Base-by-base conservation (phyloP, 192 early-diverging fungal genomes). In the Martensiomyces pterosporus region DNA sequence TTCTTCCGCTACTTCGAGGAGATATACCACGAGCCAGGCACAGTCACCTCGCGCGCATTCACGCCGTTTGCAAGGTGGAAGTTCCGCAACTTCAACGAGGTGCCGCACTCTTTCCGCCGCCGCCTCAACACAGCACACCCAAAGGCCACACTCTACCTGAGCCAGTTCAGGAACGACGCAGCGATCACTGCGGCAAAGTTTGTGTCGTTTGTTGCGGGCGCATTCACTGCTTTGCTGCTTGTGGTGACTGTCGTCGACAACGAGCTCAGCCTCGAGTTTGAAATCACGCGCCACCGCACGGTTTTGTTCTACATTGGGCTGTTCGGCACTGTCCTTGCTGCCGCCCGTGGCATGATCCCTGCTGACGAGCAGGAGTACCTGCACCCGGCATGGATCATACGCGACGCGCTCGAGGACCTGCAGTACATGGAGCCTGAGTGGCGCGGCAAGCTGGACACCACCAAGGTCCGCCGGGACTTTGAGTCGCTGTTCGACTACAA, bases 41-140 rank as follows among this genome's bases (percentile, higher is more conserved):
- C 82, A 17, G 67, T 97, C 27, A 82, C 79, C 9, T 85, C 86
- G 15, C 83, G 97, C 25, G 75, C 79, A 8, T 99, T 92, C 48
- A 83, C 92, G 1, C 85, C 85, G 7, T 80, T 88, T 43, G 95
- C 95, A 3, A 75, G 79, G 22, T 98, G 90, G 92, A 90, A 89
- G 63, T 89, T 98, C 51, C 84, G 95, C 43, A 93, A 97, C 71
- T 97, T 97, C 57, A 98, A 99, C 67, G 97, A 99, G 60, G 77
- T 97, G 15, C 91, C 94, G 1, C 93, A 99, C 63, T 49, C 87
- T 15, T 94, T 97, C 59, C 64, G 85, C 24, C 60, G 63, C 18
- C 84, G 97, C 10, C 64, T 97, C 15, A 82, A 83, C 49, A 46
- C 79, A 0, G 89, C 86, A 18, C 82, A 91, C 60, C 77, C 79